phyloP scores from a whole-genome alignment of 2,329 filamentous ascomycete species.

The Chaetomium olivaceum region DNA sequence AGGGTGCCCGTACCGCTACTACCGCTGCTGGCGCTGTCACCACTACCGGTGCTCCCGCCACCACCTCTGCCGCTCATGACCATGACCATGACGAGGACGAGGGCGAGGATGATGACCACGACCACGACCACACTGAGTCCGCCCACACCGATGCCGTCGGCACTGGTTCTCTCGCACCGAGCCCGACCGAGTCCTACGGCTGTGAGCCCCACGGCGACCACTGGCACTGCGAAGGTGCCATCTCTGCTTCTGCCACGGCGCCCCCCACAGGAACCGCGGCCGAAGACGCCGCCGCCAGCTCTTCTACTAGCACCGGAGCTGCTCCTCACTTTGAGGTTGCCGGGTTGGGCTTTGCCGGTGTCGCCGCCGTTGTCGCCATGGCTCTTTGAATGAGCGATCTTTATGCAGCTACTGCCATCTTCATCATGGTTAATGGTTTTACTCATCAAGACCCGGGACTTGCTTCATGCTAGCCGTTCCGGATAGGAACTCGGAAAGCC shows the following conservation, averaged over 20 bases:
- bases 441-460: neutral
- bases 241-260: slow-evolving; percentile 5
- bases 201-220: slow-evolving; percentile 33
- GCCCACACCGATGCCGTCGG: slow-evolving; percentile 19
- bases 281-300: neutral
- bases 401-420: neutral
- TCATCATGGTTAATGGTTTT: neutral
- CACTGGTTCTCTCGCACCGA: slow-evolving; percentile 24
- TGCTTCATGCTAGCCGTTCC: neutral
- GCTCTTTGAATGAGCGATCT: slow-evolving; percentile 13
- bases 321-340: slow-evolving; percentile 16
- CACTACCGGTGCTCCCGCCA: slow-evolving; percentile 4
- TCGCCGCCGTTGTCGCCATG: slow-evolving; percentile 22
- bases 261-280: slow-evolving; percentile 2
- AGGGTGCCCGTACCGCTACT: slow-evolving; percentile 24
- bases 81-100: slow-evolving; percentile 15
- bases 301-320: slow-evolving; percentile 8
- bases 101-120: slow-evolving; percentile 20
- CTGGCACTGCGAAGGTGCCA: slow-evolving; percentile 30
- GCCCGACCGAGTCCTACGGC: slow-evolving; percentile 31
- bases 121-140: too few species aligned
- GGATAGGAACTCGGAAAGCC: neutral
- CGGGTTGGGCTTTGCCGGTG: slow-evolving; percentile 22
- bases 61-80: neutral
- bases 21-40: neutral